These are phyloP conservation scores for Mucor circinelloides DNA, from an alignment of 371 early-diverging fungal genomes.

Conservation along the genomic window DNA sequence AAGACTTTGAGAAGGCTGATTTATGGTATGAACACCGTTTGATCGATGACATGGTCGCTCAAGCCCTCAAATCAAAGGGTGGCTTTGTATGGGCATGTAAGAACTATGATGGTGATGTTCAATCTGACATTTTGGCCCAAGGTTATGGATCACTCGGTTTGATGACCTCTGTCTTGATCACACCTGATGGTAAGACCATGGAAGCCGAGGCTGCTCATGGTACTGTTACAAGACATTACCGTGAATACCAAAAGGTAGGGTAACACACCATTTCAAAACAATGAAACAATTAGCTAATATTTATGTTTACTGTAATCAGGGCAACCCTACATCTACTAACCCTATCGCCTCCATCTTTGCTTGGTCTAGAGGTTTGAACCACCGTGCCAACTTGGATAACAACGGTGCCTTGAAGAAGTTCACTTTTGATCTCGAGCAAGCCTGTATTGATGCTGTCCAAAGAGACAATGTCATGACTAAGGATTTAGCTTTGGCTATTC, in stretches of 20 bases:
- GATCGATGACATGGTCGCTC: slow-evolving; percentile 97
- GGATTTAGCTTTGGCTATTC: slow-evolving; percentile 84
- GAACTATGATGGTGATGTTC: slow-evolving; percentile 94
- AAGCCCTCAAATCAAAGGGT: slow-evolving; percentile 89
- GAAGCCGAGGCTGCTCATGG: slow-evolving; percentile 97
- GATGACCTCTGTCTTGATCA: slow-evolving; percentile 91
- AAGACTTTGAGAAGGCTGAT: slow-evolving; percentile 64
- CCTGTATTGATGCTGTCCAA: slow-evolving; percentile 86
- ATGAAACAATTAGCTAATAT: not conserved
- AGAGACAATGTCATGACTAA: slow-evolving; percentile 88
- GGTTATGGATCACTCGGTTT: slow-evolving; percentile 87
- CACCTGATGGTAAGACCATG: slow-evolving; percentile 89
- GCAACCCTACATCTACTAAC: slow-evolving; percentile 84
- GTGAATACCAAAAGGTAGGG: slow-evolving; percentile 85
- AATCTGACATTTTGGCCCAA: slow-evolving; percentile 92
- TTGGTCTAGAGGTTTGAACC: slow-evolving; percentile 91
- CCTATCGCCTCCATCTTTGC: slow-evolving; percentile 93
- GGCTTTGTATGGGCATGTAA: slow-evolving; percentile 94
- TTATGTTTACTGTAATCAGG: slow-evolving; percentile 31
- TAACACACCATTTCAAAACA: not conserved
- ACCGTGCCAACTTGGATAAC: slow-evolving; percentile 88
- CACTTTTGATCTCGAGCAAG: slow-evolving; percentile 72
- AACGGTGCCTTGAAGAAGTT: slow-evolving; percentile 73
- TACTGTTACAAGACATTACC: slow-evolving; percentile 94
- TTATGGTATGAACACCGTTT: slow-evolving; percentile 95